These are phyloP conservation scores for Ceratobasidium papillatum DNA, from an alignment of 1,284 basidiomycete species.

Conservation along the genomic window DNA sequence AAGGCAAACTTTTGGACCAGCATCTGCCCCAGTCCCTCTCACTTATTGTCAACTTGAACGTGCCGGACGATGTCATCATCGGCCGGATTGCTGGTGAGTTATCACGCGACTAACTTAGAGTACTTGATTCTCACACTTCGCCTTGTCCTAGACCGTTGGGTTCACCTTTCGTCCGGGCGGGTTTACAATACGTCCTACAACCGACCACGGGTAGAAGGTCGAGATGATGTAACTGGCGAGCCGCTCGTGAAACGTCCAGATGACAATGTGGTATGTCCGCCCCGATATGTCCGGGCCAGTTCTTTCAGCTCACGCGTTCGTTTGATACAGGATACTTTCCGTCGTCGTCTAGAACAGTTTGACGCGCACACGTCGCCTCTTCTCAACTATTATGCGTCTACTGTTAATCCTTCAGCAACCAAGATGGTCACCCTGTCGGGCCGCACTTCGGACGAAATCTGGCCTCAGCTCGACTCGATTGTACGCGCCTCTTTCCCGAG, in stretches of 20 bases:
- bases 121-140: not conserved
- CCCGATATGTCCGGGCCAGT: conserved; percentile 7
- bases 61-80: conserved; percentile 90
- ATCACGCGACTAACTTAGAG: not conserved
- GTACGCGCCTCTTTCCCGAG: conserved; percentile 56
- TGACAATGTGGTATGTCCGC: conserved; percentile 81
- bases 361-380: conserved; percentile 90
- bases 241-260: conserved; percentile 88
- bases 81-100: conserved; percentile 76
- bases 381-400: conserved; percentile 75
- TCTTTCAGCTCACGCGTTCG: conserved; percentile 21
- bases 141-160: conserved; percentile 76
- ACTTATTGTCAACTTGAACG: conserved; percentile 90
- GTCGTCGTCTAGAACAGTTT: conserved; percentile 81
- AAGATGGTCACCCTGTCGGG: conserved; percentile 82
- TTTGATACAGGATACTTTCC: conserved; percentile 75
- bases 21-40: conserved; percentile 78
- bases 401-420: conserved; percentile 51
- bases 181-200: conserved; percentile 95
- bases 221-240: conserved; percentile 94
- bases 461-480: conserved; percentile 77
- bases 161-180: conserved; percentile 91
- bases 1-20: conserved; percentile 85
- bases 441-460: conserved; percentile 90
- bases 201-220: conserved; percentile 84